Evolutionary conservation across 2,329 filamentous ascomycete genomes (phyloP), one percentile per base, ranked within the genome.

Genomic region (Xylaria sp.): DNA sequence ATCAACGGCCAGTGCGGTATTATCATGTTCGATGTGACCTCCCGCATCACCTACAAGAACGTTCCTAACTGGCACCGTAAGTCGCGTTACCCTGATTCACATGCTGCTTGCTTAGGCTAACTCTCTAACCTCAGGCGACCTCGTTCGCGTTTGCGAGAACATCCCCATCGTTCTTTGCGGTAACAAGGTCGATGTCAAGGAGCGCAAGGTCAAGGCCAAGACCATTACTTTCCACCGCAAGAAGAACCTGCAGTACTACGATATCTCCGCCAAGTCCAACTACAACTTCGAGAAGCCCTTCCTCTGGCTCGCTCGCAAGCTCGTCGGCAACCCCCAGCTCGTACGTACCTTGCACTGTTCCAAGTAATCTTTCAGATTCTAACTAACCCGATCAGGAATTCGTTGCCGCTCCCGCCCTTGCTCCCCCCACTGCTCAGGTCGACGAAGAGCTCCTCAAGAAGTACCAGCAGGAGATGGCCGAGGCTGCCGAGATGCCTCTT

Each of bases 241-340:
- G 91, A 99, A 99, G 89, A 99, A 97, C 82, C 88, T 99, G 56
- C 94, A 99, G 82, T 99, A 97, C 87, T 99, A 99, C 85, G 94
- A 97, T 72, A 97, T 97, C 77, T 97, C 92, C 48, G 94, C 94
- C 80, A 99, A 97, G 85, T 97, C 92, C 75, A 97, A 97, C 86
- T 97, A 99, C 83, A 97, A 97, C 88, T 97, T 97, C 79, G 93
- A 97, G 88, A 99, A 97, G 87, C 93, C 93, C 66, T 97, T 99
- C 91, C 89, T 97, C 72, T 97, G 94, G 94, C 89, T 99, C 72
- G 93, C 92, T 70, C 88, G 94, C 78, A 99, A 99, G 88, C 88
- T 99, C 61, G 92, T 96, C 71, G 94, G 93, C 79, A 97, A 97
- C 85, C 83, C 91, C 72, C 78, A 80, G 73, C 80, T 96, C 76